Base-by-base conservation (phyloP, 108 stramenopile species). In the Licmophora abbreviata region DNA sequence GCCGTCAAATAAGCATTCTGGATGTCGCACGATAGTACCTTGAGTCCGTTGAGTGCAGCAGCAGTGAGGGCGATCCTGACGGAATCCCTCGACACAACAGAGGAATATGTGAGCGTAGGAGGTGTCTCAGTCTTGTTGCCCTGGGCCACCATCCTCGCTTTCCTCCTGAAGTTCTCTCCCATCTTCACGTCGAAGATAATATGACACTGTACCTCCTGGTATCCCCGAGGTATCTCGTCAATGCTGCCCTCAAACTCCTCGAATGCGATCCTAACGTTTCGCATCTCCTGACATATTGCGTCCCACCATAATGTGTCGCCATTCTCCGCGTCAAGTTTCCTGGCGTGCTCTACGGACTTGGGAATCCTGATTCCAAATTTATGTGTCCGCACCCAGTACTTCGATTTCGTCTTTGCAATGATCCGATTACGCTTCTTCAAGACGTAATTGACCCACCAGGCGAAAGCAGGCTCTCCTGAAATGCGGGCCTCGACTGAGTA, bases 1-100 rank as follows among this genome's bases (percentile, higher is more conserved):
- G 72, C 66, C 24, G 68, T 68, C 1, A 73, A 46, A 49, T 68
- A 68, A n/a, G 72, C 66, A 28, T 73, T 67, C 28, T 61, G 47
- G 0, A 73, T 57, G 45, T 73, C 67, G 9, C 38, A 38, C 5
- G 63, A 29, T 24, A 45, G 25, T 10, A 69, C 31, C 26, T 74
- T 63, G 20, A 74, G 40, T 23, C 52, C 48, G 24, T 64, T 64
- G 4, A 64, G 33, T 9, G 46, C 63, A 14, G 63, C 63, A 38
- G 57, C 32, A 15, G 50, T 6, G 51, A 57, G 35, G 10, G 33
- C 55, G 18, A 64, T 48, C 2, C 55, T 55, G 4, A 64, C 56
- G 27, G 47, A 38, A 5, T 64, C 56, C 22, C 55, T 17, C 2
- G 43, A 31, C 15, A 64, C 63, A 1, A 64, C 55, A 49, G 30